These are phyloP conservation scores for Pestalotiopsis sp. DNA, from an alignment of 2,329 filamentous ascomycete species.

Conservation along the genomic window DNA sequence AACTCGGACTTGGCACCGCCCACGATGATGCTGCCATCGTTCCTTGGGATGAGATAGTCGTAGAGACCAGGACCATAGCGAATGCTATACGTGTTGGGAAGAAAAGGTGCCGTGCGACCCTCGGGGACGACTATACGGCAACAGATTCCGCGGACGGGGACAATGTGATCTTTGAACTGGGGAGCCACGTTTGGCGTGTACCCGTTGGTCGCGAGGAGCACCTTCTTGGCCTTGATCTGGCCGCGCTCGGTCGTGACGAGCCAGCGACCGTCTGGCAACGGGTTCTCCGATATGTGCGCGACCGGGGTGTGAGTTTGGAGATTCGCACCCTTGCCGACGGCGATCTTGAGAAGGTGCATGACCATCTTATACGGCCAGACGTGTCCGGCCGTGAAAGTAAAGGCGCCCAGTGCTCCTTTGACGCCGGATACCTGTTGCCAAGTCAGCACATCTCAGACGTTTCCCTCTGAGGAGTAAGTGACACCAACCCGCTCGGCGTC, in stretches of 20 bases:
- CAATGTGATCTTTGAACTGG: conserved; percentile 8
- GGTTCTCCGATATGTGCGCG: not conserved
- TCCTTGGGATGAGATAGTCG: conserved; percentile 41
- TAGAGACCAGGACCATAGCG: conserved; percentile 21
- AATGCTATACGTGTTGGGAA: conserved; percentile 20
- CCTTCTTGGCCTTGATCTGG: not conserved
- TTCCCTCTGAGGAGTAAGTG: not conserved
- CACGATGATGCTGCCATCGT: conserved; percentile 44
- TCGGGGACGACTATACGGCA: conserved; percentile 17
- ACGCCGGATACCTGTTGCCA: conserved; percentile 29
- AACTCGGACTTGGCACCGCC: conserved; percentile 43
- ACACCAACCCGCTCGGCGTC: conserved; percentile 8
- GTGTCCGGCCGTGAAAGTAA: conserved; percentile 30
- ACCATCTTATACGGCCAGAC: conserved; percentile 20
- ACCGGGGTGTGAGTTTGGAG: conserved; percentile 15
- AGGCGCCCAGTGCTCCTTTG: conserved; percentile 34
- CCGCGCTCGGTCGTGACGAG: conserved; percentile 3
- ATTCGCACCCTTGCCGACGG: conserved; percentile 9
- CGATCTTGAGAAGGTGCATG: conserved; percentile 2
- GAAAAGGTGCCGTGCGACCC: conserved; percentile 7
- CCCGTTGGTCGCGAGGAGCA: conserved; percentile 15
- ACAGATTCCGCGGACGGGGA: conserved; percentile 14
- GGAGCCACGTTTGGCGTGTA: conserved; percentile 14
- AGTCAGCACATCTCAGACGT: conserved; percentile 18
- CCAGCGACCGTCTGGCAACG: not conserved